Evolutionary conservation across 331 rosid genomes (phyloP).

Genomic region (Quercus lobata): DNA sequence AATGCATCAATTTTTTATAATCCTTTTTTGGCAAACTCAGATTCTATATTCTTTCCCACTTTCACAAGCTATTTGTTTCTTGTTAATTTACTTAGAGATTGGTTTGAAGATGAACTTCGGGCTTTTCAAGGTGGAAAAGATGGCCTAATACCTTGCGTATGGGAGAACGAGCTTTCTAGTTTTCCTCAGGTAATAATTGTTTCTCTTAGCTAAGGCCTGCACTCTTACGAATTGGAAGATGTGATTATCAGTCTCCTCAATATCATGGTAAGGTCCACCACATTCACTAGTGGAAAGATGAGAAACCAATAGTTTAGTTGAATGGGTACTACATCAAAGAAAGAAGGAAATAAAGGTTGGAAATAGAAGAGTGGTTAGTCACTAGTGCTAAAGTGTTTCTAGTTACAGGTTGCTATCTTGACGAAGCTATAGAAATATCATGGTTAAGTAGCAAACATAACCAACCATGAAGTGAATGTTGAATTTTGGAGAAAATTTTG

Average conservation of each 20-base stretch:
- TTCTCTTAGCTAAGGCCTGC: background rate
- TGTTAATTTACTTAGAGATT: conserved; percentile 57
- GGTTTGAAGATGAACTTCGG: conserved; percentile 97
- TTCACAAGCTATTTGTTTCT: background rate
- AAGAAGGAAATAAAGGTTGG: background rate
- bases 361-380: background rate
- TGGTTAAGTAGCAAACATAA: background rate
- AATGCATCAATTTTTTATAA: background rate
- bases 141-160: conserved; percentile 81
- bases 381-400: background rate
- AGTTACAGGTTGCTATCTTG: background rate
- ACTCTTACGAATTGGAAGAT: background rate
- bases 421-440: background rate
- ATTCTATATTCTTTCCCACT: background rate
- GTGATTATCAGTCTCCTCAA: background rate
- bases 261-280: background rate
- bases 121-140: conserved; percentile 96
- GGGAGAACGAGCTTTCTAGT: conserved; percentile 86
- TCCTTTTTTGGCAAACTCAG: background rate
- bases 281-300: background rate
- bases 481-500: no score
- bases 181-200: conserved; percentile 74
- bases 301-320: background rate
- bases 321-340: background rate
- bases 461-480: background rate